Evolutionary conservation across 2,329 filamentous ascomycete genomes (phyloP).

Genomic region (Cephalotrichum gorgonifer): DNA sequence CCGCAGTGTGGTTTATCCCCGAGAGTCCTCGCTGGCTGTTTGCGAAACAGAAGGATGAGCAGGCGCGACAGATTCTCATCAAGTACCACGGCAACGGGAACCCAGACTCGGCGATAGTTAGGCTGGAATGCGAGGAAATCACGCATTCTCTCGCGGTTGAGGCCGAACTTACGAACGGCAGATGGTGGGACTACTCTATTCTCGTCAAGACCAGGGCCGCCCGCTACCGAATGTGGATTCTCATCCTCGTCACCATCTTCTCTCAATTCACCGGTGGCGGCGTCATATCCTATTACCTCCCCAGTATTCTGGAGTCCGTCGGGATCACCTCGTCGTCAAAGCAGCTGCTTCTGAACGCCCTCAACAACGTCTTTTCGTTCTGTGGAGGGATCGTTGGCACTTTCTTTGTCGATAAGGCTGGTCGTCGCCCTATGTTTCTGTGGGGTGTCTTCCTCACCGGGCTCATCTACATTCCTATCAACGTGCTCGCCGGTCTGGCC

Average conservation of each 20-base stretch:
- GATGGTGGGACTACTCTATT: conserved; percentile 28
- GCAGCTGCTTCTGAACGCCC: conserved; percentile 34
- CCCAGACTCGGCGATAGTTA: conserved; percentile 11
- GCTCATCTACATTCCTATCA: conserved; percentile 22
- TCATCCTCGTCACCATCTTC: conserved; percentile 36
- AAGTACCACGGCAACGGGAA: conserved; percentile 17
- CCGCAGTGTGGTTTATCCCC: conserved; percentile 34
- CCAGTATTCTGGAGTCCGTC: conserved; percentile 37
- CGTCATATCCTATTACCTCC: conserved; percentile 37
- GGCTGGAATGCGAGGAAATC: conserved; percentile 25
- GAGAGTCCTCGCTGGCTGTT: conserved; percentile 19
- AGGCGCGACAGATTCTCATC: conserved; percentile 7
- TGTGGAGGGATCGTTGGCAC: conserved; percentile 28
- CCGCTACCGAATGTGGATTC: conserved; percentile 33
- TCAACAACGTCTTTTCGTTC: conserved; percentile 34
- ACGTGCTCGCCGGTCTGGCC: conserved; percentile 16
- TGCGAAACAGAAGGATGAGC: neutral
- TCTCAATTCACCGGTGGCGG: conserved; percentile 26
- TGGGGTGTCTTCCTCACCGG: conserved; percentile 33
- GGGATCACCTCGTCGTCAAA: conserved; percentile 27
- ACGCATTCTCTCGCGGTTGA: conserved; percentile 33
- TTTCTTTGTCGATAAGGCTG: conserved; percentile 33
- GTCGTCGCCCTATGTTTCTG: conserved; percentile 40
- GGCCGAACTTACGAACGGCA: conserved; percentile 18
- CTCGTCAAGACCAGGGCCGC: conserved; percentile 36